These are phyloP conservation scores for Fraxinus latifolia DNA, from an alignment of 305 asterid genomes.

Conservation along the genomic window DNA sequence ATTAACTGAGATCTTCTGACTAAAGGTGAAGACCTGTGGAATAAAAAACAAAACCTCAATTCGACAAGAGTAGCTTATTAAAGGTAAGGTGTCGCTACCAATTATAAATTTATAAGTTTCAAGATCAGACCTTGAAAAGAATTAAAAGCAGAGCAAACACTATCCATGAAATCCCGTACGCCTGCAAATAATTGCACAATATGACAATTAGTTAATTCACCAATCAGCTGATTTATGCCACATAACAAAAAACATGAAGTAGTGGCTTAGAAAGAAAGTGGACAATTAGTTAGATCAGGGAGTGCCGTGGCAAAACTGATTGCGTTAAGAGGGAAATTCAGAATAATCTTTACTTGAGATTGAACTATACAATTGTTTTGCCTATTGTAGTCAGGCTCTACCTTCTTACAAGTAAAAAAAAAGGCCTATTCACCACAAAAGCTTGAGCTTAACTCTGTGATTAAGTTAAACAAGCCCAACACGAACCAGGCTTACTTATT, in stretches of 20 bases:
- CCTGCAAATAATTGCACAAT: slow-evolving; percentile 39
- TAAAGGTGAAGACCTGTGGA: slow-evolving; percentile 86
- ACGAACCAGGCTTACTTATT: neutral
- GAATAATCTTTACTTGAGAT: neutral
- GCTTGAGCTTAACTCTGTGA: neutral
- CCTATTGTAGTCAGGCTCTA: neutral
- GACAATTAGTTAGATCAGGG: neutral
- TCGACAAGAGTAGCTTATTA: slow-evolving; percentile 6
- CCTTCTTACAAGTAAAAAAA: neutral
- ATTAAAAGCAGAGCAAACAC: slow-evolving; percentile 77
- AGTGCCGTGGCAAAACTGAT: neutral
- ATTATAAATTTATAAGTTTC: slow-evolving; percentile 10
- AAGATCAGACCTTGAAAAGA: slow-evolving; percentile 80
- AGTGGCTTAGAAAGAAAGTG: neutral
- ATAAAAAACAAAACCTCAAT: slow-evolving; percentile 20
- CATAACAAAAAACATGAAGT: neutral
- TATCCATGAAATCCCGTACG: slow-evolving; percentile 84
- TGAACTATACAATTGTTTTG: neutral
- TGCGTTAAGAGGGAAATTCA: neutral
- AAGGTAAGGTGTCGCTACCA: neutral
- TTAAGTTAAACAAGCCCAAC: neutral
- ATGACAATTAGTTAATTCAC: slow-evolving; percentile 11
- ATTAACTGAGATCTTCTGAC: slow-evolving; percentile 95
- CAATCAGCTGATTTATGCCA: neutral
- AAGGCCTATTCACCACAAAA: neutral